A percentile compares a stretch with the other conserved stretches of the same genome.
These are phyloP conservation scores for Ophioceras dolichostomum DNA, from an alignment of 2,329 filamentous ascomycete species.

Conservation along the genomic window DNA sequence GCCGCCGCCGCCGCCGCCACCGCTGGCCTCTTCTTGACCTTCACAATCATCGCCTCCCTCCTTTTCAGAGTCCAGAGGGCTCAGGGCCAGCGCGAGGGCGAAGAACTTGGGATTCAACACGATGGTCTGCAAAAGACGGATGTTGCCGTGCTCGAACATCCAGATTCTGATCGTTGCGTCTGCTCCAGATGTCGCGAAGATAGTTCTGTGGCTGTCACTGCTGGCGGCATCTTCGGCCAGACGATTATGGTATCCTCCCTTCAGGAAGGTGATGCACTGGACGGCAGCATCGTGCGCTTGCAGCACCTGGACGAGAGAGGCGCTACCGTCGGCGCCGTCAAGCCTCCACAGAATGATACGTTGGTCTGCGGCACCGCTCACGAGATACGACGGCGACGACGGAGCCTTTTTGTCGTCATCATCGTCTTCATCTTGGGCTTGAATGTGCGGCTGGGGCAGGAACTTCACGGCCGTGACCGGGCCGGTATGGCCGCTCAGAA, in stretches of 20 bases:
- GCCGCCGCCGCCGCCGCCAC: too few relatives aligned
- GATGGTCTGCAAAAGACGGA: slow-evolving; percentile 56
- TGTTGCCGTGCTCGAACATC: slow-evolving; percentile 37
- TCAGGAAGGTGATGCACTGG: slow-evolving; percentile 47
- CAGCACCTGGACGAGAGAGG: slow-evolving; percentile 37
- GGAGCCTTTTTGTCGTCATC: too few relatives aligned
- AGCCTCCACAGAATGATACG: slow-evolving; percentile 60
- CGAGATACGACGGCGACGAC: slow-evolving; percentile 42
- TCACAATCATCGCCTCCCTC: too few relatives aligned
- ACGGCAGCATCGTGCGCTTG: slow-evolving; percentile 62
- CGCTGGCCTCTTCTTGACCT: too few relatives aligned
- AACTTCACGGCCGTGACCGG: slow-evolving; percentile 78
- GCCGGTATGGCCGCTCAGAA: slow-evolving; percentile 67
- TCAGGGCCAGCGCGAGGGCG: slow-evolving; percentile 64
- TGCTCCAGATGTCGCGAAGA: too few relatives aligned
- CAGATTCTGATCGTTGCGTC: slow-evolving; percentile 66
- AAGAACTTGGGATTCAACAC: slow-evolving; percentile 67
- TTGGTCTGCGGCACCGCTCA: slow-evolving; percentile 76
- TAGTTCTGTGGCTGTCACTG: too few relatives aligned
- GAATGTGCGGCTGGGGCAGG: slow-evolving; percentile 38
- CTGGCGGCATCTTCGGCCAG: too few relatives aligned
- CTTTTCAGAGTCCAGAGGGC: too few relatives aligned
- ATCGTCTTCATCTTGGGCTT: background rate
- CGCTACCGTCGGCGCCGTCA: slow-evolving; percentile 12
- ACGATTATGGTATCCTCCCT: slow-evolving; percentile 46